These are phyloP conservation scores for Xylaria digitata DNA, from an alignment of 2,329 filamentous ascomycete genomes.

Conservation along the genomic window DNA sequence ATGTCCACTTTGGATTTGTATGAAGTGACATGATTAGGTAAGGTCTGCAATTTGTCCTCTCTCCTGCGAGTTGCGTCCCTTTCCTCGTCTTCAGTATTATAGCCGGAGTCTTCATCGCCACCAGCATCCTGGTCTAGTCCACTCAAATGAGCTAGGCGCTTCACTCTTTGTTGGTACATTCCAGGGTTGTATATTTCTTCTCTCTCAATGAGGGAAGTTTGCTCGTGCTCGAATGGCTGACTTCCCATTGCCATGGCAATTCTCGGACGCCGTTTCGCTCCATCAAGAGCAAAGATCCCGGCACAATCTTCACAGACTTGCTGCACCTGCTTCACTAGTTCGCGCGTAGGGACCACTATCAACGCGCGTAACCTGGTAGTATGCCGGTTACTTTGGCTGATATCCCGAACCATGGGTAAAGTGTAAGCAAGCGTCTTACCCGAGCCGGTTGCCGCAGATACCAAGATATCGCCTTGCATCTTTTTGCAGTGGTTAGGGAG, in stretches of 20 bases:
- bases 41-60: slow-evolving; percentile 49
- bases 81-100: slow-evolving; percentile 51
- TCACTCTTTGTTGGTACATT: slow-evolving; percentile 56
- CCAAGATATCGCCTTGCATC: slow-evolving; percentile 80
- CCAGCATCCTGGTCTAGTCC: slow-evolving; percentile 54
- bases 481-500: slow-evolving; percentile 69
- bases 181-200: slow-evolving; percentile 72
- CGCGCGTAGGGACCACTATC: slow-evolving; percentile 89
- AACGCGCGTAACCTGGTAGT: slow-evolving; percentile 77
- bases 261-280: slow-evolving; percentile 72
- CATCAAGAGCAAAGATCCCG: slow-evolving; percentile 65
- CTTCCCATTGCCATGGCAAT: slow-evolving; percentile 87
- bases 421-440: slow-evolving; percentile 95
- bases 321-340: slow-evolving; percentile 87
- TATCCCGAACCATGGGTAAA: slow-evolving; percentile 81
- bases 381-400: slow-evolving; percentile 69
- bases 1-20: slow-evolving; percentile 83
- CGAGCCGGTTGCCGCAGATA: slow-evolving; percentile 93
- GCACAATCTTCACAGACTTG: slow-evolving; percentile 81
- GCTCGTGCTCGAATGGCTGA: slow-evolving; percentile 76
- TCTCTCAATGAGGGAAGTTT: slow-evolving; percentile 57
- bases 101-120: slow-evolving; percentile 51
- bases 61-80: slow-evolving; percentile 44
- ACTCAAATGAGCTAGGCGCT: slow-evolving; percentile 58
- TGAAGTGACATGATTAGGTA: slow-evolving; percentile 72